These are phyloP conservation scores for Polygonum aviculare DNA, from an alignment of 148 eudicot species.

Conservation along the genomic window DNA sequence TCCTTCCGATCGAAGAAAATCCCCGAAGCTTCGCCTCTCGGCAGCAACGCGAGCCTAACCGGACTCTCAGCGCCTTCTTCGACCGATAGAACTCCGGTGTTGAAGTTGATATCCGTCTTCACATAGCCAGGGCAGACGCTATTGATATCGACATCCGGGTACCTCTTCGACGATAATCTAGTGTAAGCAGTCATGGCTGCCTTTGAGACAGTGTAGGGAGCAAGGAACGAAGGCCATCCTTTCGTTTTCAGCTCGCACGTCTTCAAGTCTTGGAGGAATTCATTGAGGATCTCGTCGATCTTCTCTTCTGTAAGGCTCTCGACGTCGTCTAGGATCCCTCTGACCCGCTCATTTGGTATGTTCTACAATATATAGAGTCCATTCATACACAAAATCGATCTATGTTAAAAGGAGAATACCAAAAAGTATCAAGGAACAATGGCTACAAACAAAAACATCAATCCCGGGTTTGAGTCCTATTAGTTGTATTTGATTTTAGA, in stretches of 20 bases:
- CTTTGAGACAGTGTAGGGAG: slow-evolving; percentile 27
- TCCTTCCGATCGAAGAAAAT: slow-evolving; percentile 6
- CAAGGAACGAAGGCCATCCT: slow-evolving; percentile 21
- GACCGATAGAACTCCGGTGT: slow-evolving; percentile 17
- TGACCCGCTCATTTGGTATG: slow-evolving; percentile 30
- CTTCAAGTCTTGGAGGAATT: slow-evolving; percentile 28
- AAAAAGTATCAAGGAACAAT: no score
- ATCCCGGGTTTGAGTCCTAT: no score
- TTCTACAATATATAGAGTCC: slow-evolving; percentile 21
- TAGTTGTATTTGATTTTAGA: no score
- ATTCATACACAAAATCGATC: not conserved
- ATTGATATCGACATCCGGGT: slow-evolving; percentile 27
- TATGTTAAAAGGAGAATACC: no score
- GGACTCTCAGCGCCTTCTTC: slow-evolving; percentile 42
- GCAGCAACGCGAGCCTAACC: slow-evolving; percentile 28
- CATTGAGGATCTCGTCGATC: slow-evolving; percentile 28
- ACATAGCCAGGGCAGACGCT: slow-evolving; percentile 43
- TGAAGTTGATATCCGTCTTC: slow-evolving; percentile 25
- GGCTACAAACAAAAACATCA: no score
- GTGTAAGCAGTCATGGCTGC: slow-evolving; percentile 40
- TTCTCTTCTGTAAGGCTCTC: slow-evolving; percentile 39
- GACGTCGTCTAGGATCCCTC: slow-evolving; percentile 14
- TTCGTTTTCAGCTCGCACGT: slow-evolving; percentile 15
- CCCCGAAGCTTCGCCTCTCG: not conserved
- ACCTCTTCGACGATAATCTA: slow-evolving; percentile 28